Conservation (phyloP, 306 rosid genomes). For the Fragaria ananassa region DNA sequence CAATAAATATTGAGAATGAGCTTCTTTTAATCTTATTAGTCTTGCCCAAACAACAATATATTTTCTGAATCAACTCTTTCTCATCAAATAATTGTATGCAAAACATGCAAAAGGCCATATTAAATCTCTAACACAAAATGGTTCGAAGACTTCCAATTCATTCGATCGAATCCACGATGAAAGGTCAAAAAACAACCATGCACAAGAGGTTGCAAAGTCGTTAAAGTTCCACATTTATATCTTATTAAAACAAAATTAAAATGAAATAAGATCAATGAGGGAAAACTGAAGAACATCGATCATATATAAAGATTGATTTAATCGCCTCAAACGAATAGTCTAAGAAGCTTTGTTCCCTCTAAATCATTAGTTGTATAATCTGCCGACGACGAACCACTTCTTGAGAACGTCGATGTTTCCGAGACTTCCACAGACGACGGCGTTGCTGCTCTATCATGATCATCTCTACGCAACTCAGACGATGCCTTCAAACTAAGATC, state of each 20-base stretch:
- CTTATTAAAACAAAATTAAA: not conserved
- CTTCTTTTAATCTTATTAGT: too few species aligned
- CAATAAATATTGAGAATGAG: not conserved
- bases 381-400: constrained; percentile 21
- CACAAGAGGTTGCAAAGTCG: not conserved
- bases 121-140: not conserved
- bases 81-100: not conserved
- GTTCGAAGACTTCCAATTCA: not conserved
- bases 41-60: not conserved
- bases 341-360: constrained; percentile 36
- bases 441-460: constrained; percentile 14
- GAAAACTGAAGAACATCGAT: not conserved
- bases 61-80: not conserved
- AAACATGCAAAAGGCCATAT: not conserved
- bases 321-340: constrained; percentile 40
- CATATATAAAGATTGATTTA: too few species aligned
- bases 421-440: constrained; percentile 25
- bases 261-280: not conserved
- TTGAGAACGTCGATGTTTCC: constrained; percentile 35
- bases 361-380: constrained; percentile 10
- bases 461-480: constrained; percentile 16
- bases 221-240: not conserved
- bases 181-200: not conserved
- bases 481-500: constrained; percentile 30
- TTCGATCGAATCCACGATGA: not conserved